Base-by-base conservation (phyloP, 2,329 filamentous ascomycete species). In the Aureobasidium sp. region DNA sequence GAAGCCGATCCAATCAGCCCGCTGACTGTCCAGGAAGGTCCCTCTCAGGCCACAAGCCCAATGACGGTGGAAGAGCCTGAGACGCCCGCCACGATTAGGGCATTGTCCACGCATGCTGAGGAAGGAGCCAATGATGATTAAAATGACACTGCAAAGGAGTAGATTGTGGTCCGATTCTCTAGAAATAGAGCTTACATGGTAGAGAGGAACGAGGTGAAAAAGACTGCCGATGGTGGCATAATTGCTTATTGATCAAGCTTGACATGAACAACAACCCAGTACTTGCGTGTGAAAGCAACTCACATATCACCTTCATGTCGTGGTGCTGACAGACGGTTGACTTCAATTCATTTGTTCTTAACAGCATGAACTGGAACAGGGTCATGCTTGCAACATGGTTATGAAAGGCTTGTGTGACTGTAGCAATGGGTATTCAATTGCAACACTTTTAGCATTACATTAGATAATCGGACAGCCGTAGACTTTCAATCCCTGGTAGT, bases 1-100 rank as follows among this genome's bases (percentile, higher is more conserved):
- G 57, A 60, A 37, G 57, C 57, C 15, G 57, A 60, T 26, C 34
- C 57, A 10, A 17, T 41, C 34, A 60, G 57, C 27, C 57, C 57
- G 4, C 15, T 60, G 46, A 60, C 57, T 24, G 55, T 48, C 9
- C 43, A 39, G 32, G 53, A 46, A 26, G 26, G 34, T 9, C 26
- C 24, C 1, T 24, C 55, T 24, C 43, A 48, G 43, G 34, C 32
- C 29, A 34, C 27, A 5, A 48, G 55, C n/a, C 43, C 53, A 17
- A 34, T 37, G 20, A 29, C 13, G 2, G 13, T 34, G 20, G 26
- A 17, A 13, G 29, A 48, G 9, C 55, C 55, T 5, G 41, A 47
- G 29, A 59, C 55, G 24, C 55, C 55, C 24, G 55, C 29, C 5
- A 59, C 55, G 9, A 43, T 59, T 2, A 59, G 34, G 24, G 55